phyloP scores from a whole-genome alignment of 257 asterid genomes.

The Fraxinus cuspidata region DNA sequence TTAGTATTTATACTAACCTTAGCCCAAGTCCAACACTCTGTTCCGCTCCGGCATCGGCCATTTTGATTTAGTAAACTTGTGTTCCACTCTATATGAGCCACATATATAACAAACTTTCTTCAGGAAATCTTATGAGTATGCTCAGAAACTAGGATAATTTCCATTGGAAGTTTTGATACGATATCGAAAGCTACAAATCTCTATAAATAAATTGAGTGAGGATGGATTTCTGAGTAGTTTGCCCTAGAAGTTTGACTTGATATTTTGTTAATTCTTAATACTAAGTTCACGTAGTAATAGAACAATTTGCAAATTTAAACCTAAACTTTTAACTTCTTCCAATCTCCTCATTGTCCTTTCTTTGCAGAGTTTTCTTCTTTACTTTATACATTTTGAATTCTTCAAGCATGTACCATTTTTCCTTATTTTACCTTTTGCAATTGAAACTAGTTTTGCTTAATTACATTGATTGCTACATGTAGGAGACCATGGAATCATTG shows the following conservation, averaged over 20 bases:
- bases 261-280: too few species aligned
- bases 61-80: too few species aligned
- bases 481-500: conserved; percentile 83
- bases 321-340: background rate
- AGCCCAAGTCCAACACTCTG: too few species aligned
- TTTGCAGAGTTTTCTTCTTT: background rate
- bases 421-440: conserved; percentile 6
- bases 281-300: background rate
- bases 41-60: too few species aligned
- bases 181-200: background rate
- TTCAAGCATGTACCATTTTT: background rate
- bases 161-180: background rate
- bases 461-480: conserved; percentile 14
- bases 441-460: conserved; percentile 1
- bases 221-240: background rate
- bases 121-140: background rate
- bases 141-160: background rate
- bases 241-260: background rate
- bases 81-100: too few species aligned
- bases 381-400: conserved; percentile 16
- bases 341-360: background rate
- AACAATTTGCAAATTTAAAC: too few species aligned
- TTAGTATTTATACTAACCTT: too few species aligned
- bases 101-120: too few species aligned
- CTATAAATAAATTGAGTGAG: background rate